Evolutionary conservation across 805 yeast genomes (phyloP).

Genomic region (Lachancea meyersii): DNA sequence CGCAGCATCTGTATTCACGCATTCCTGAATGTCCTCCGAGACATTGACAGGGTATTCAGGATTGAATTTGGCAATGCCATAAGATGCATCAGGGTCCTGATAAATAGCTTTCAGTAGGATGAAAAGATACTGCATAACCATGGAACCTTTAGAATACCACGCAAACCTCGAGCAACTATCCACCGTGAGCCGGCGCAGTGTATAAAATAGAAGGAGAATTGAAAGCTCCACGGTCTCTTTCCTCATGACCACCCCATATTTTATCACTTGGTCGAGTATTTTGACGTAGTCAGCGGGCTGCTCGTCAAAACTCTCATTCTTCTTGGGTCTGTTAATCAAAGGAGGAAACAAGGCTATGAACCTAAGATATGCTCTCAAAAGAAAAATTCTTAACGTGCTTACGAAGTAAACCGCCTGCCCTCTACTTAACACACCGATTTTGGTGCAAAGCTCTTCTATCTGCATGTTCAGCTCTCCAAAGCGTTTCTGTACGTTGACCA

Average conservation of each 20-base stretch:
- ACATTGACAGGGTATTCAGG: slow-evolving; percentile 10
- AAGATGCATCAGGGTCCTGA: slow-evolving; percentile 18
- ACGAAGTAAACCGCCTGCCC: slow-evolving; percentile 16
- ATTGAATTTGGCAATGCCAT: slow-evolving; percentile 8
- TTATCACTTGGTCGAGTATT: not conserved
- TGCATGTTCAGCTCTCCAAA: slow-evolving; percentile 12
- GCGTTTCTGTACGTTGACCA: slow-evolving; percentile 5
- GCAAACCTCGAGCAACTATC: slow-evolving; percentile 13
- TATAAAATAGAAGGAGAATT: slow-evolving; percentile 18
- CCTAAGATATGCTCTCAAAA: slow-evolving; percentile 24
- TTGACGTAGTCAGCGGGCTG: too few species aligned
- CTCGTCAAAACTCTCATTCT: not conserved
- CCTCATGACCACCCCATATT: slow-evolving; percentile 9
- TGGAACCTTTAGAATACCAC: slow-evolving; percentile 30
- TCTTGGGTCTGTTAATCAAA: not conserved
- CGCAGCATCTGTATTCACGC: slow-evolving; percentile 13
- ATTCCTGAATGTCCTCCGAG: slow-evolving; percentile 17
- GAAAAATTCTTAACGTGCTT: slow-evolving; percentile 22
- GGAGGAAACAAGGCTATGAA: slow-evolving; percentile 16
- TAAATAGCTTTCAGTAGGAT: slow-evolving; percentile 23
- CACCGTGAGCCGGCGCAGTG: slow-evolving; percentile 23
- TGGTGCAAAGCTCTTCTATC: slow-evolving; percentile 11
- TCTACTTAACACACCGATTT: slow-evolving; percentile 7
- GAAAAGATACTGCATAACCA: slow-evolving; percentile 30
- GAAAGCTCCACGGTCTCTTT: slow-evolving; percentile 21